A percentile compares a stretch with the other conserved stretches of the same genome.
Evolutionary conservation across 192 early-diverging fungal genomes (phyloP).

Genomic region (Polychytrium aggregatum): DNA sequence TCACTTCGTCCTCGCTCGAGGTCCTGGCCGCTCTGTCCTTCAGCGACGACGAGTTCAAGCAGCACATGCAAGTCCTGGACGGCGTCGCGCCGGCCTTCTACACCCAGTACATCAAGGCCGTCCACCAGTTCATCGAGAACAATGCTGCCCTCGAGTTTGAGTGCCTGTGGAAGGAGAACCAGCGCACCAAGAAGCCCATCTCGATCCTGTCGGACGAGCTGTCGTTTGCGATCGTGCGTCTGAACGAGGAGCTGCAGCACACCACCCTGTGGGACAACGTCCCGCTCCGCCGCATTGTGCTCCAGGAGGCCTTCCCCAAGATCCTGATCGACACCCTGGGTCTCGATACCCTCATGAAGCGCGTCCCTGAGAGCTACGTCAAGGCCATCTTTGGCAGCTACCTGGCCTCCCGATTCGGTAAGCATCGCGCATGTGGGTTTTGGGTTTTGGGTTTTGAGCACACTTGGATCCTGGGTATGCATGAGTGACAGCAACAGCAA

Average conservation of each 20-base stretch:
- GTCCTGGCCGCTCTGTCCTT: conserved; percentile 93
- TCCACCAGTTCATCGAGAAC: conserved; percentile 85
- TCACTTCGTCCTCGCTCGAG: conserved; percentile 95
- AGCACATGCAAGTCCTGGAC: conserved; percentile 81
- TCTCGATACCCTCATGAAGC: conserved; percentile 75
- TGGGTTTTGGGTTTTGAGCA: too few relatives aligned
- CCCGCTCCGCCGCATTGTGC: conserved; percentile 64
- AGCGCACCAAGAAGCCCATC: conserved; percentile 64
- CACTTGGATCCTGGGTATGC: too few relatives aligned
- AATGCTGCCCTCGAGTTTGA: conserved; percentile 94
- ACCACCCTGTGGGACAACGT: conserved; percentile 92
- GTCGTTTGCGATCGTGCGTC: conserved; percentile 81
- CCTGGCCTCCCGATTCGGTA: conserved; percentile 79
- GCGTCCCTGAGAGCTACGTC: conserved; percentile 89
- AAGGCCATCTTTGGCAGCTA: conserved; percentile 96
- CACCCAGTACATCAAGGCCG: conserved; percentile 82
- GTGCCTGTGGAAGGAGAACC: conserved; percentile 82
- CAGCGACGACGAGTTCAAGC: conserved; percentile 78
- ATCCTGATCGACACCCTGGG: conserved; percentile 81
- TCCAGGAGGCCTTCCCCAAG: conserved; percentile 87
- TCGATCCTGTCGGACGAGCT: conserved; percentile 84
- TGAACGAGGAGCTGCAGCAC: conserved; percentile 85
- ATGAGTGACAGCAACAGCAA: too few relatives aligned
- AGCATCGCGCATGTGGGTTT: conserved; percentile 4
- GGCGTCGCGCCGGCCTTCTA: conserved; percentile 79